Conservation (phyloP, 2,329 filamentous ascomycete species). For the Penicillium sp. region DNA sequence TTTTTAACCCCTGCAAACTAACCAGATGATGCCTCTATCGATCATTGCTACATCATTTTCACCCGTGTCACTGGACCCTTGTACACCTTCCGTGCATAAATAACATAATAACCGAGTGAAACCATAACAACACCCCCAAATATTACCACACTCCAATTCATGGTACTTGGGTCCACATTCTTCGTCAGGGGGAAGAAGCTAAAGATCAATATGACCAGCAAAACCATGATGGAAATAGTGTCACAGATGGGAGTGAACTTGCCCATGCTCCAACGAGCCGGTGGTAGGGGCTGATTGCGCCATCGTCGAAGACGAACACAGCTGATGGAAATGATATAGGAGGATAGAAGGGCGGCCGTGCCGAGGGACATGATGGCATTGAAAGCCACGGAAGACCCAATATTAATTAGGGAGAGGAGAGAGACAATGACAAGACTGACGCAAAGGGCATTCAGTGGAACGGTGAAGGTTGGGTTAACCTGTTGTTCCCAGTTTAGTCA, state of each 20-base stretch:
- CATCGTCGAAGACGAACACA: background rate
- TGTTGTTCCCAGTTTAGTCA: background rate
- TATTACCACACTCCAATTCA: background rate
- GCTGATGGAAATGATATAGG: slow-evolving; percentile 28
- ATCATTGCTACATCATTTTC: background rate
- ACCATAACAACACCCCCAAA: background rate
- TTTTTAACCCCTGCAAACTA: too few species aligned
- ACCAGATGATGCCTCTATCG: background rate
- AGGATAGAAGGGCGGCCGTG: slow-evolving; percentile 35
- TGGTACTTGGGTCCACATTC: background rate
- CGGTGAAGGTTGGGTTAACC: background rate
- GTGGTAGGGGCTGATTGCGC: background rate
- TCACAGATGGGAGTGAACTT: background rate
- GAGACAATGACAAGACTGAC: slow-evolving; percentile 12
- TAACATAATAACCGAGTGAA: background rate
- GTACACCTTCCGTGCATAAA: background rate
- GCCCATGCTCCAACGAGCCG: background rate
- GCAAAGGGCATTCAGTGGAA: slow-evolving; percentile 23
- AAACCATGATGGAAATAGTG: background rate
- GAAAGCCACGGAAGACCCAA: slow-evolving; percentile 40
- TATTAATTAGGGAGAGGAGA: slow-evolving; percentile 37
- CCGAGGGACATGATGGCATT: slow-evolving; percentile 43
- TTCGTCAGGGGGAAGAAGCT: background rate
- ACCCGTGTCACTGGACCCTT: background rate
- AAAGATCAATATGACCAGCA: background rate